Conservation (phyloP, 2,329 filamentous ascomycete genomes). For the Aureobasidium vineae region DNA sequence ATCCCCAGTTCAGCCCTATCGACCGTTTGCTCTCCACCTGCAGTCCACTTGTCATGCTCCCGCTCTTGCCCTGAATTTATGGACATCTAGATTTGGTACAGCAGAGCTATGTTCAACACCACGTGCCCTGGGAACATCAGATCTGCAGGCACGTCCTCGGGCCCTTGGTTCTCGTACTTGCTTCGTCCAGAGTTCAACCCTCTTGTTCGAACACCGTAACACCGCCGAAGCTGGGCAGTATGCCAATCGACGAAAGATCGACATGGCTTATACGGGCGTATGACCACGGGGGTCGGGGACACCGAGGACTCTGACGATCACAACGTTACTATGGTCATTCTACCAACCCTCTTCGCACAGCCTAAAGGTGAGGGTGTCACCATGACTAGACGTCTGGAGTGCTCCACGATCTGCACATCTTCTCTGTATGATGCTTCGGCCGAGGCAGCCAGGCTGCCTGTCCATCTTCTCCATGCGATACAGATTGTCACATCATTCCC, state of each 20-base stretch:
- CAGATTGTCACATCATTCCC: too few relatives aligned
- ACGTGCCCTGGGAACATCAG: slow-evolving; percentile 17
- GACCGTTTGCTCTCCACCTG: neutral
- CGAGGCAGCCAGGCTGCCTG: neutral
- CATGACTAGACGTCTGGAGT: neutral
- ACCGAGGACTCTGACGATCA: neutral
- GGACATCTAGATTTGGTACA: neutral
- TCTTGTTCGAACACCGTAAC: neutral
- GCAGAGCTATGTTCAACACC: neutral
- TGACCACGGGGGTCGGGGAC: neutral
- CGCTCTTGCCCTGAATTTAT: neutral
- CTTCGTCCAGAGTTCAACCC: neutral
- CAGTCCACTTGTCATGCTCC: slow-evolving; percentile 21
- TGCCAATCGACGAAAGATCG: neutral
- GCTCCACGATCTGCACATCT: neutral
- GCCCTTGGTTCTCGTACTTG: neutral
- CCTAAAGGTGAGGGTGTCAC: neutral
- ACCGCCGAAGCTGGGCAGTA: neutral
- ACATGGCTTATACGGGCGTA: neutral
- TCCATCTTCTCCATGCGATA: neutral
- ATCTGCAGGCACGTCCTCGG: slow-evolving; percentile 1
- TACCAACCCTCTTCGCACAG: neutral
- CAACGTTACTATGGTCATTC: neutral
- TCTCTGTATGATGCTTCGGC: neutral
- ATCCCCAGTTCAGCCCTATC: slow-evolving; percentile 1